A percentile compares a stretch with the other conserved stretches of the same genome.
phyloP scores from a whole-genome alignment of 805 yeast species.

The Wickerhamiella kazuoi region DNA sequence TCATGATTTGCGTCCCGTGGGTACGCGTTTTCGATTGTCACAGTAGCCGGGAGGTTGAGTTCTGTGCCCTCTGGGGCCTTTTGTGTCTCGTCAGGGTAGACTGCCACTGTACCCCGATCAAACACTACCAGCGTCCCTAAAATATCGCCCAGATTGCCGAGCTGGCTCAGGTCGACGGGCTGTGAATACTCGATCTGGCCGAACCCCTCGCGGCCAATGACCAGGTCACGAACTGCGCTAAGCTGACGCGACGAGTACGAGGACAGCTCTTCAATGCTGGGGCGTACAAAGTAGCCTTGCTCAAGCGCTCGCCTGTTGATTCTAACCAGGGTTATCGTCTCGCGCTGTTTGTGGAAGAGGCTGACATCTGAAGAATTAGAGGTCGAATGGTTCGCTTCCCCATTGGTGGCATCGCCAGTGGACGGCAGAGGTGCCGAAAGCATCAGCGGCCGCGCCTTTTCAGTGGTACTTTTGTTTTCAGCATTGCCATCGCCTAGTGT shows the following conservation, averaged over 20 bases:
- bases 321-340: slow-evolving; percentile 9
- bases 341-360: slow-evolving; percentile 1
- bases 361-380: not conserved
- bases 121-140: slow-evolving; percentile 50
- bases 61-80: slow-evolving; percentile 57
- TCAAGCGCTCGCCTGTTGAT: slow-evolving; percentile 16
- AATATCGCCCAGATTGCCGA: slow-evolving; percentile 39
- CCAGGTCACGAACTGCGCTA: slow-evolving; percentile 40
- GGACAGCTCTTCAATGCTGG: slow-evolving; percentile 46
- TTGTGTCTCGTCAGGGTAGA: slow-evolving; percentile 47
- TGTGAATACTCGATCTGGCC: slow-evolving; percentile 54
- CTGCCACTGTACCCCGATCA: slow-evolving; percentile 38
- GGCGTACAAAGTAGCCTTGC: slow-evolving; percentile 61
- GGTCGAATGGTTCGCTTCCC: not conserved
- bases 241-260: slow-evolving; percentile 38
- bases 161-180: slow-evolving; percentile 61
- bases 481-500: not conserved
- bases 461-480: not conserved
- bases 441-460: not conserved
- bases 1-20: slow-evolving; percentile 43
- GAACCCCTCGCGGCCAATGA: slow-evolving; percentile 53
- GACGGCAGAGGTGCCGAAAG: not conserved
- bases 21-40: slow-evolving; percentile 58
- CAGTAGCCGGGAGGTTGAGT: slow-evolving; percentile 51
- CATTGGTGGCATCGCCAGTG: not conserved